These are phyloP conservation scores for Oidiodendron maius DNA, from an alignment of 495 filamentous ascomycete genomes.

Conservation along the genomic window DNA sequence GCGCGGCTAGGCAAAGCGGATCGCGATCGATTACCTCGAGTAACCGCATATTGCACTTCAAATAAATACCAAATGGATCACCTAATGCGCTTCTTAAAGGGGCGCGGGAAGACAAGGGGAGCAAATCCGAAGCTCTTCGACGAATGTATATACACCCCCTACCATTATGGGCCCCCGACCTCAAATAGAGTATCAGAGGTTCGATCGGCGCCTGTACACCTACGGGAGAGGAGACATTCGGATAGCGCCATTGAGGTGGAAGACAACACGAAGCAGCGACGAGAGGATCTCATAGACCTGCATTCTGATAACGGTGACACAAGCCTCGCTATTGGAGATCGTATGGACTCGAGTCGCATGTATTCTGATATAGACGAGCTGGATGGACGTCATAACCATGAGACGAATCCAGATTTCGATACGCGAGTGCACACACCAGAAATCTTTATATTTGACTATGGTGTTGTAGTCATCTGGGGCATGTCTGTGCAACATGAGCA, in stretches of 20 bases:
- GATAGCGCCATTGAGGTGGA: slow-evolving; percentile 55
- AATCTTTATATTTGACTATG: slow-evolving; percentile 94
- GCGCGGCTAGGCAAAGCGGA: slow-evolving; percentile 92
- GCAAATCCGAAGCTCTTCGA: slow-evolving; percentile 87
- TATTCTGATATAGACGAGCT: slow-evolving; percentile 15
- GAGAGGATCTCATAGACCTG: slow-evolving; percentile 51
- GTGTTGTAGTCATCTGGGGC: slow-evolving; percentile 99
- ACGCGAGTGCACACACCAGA: slow-evolving; percentile 83
- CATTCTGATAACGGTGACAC: slow-evolving; percentile 29
- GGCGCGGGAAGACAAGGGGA: slow-evolving; percentile 63
- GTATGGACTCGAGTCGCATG: slow-evolving; percentile 16
- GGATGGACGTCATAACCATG: slow-evolving; percentile 11
- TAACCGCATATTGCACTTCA: slow-evolving; percentile 95
- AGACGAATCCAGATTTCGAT: slow-evolving; percentile 50
- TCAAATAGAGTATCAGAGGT: slow-evolving; percentile 29
- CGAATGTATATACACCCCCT: slow-evolving; percentile 94
- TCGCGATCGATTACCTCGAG: slow-evolving; percentile 75
- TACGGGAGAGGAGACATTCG: slow-evolving; percentile 61
- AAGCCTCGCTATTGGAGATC: slow-evolving; percentile 26
- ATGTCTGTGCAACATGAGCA: slow-evolving; percentile 83
- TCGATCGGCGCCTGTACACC: slow-evolving; percentile 31
- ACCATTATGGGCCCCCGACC: slow-evolving; percentile 52
- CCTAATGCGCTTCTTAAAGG: slow-evolving; percentile 84
- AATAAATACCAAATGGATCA: slow-evolving; percentile 83
- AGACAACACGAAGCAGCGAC: slow-evolving; percentile 35